Base-by-base conservation (phyloP, 257 asterid genomes). In the Avicennia marina region DNA sequence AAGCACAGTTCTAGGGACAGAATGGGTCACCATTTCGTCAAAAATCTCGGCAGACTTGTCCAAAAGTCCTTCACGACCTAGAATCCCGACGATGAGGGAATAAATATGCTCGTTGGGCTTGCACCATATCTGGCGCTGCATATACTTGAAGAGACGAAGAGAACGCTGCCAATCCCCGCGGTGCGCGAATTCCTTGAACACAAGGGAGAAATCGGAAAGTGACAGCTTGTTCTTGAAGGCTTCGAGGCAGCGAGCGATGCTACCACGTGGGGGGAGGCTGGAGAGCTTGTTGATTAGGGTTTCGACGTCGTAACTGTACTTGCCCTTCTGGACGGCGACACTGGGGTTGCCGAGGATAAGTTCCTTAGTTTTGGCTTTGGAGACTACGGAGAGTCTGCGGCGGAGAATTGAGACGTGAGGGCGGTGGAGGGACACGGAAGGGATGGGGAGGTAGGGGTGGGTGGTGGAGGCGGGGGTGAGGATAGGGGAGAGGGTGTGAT, bases 91-190 rank as follows among this genome's bases (percentile, higher is more conserved):
- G 51, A 88, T 77, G 6, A 91, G 54, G 0, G 96, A 78, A n/a
- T 81, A 91, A 19, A 91, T 81, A 49, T 91, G 95, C 45, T 91
- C 96, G 49, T 85, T 91, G 4, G 96, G 96, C 73, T 87, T 88
- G 62, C 98, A 90, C 98, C 96, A 90, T 43, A 85, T 62, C 78
- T 90, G 98, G 19, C 98, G 80, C 86, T 90, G 98, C 98, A 88
- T 88, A 52, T 91, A 85, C 71, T 88, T 88, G 65, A 91, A 91
- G 13, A 90, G 73, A n/a, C 98, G 94, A 22, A 90, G 89, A 4
- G 98, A 90, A 6, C 98, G 78, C 73, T 90, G 98, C 96, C 98
- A 91, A 65, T 91, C 98, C 15, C 90, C 75, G 4, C 98, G 95
- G 49, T 70, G 80, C 3, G 96, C 95, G 64, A 91, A 91, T 60